Conservation (phyloP, 805 yeast species). For the Sugiyamaella mastotermitis region DNA sequence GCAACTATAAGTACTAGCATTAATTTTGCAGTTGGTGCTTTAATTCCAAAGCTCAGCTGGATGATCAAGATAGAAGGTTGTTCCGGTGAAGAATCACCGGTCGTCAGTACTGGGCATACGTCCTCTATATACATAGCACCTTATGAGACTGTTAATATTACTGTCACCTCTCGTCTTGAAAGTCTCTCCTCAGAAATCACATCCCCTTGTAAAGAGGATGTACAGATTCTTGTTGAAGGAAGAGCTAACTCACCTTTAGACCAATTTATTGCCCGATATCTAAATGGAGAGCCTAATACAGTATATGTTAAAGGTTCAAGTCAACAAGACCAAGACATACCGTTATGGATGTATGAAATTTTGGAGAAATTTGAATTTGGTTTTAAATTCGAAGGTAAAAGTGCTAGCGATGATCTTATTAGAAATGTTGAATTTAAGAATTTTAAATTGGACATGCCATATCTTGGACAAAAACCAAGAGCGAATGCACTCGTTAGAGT, state of each 20-base stretch:
- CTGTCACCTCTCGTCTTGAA: slow-evolving; percentile 15
- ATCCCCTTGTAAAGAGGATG: slow-evolving; percentile 19
- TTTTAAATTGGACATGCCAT: slow-evolving; percentile 19
- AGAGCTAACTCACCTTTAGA: slow-evolving; percentile 25
- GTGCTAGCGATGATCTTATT: slow-evolving; percentile 24
- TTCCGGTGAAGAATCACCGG: slow-evolving; percentile 6
- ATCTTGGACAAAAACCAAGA: slow-evolving; percentile 15
- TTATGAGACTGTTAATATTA: slow-evolving; percentile 10
- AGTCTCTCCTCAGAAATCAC: slow-evolving; percentile 20
- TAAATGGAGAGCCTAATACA: slow-evolving; percentile 21
- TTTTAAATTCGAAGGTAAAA: slow-evolving; percentile 21
- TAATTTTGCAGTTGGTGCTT: slow-evolving; percentile 14
- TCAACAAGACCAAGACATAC: slow-evolving; percentile 6
- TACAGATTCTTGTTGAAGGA: slow-evolving; percentile 4
- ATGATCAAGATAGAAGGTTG: slow-evolving; percentile 26
- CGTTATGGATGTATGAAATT: slow-evolving; percentile 17
- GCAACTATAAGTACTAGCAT: not conserved
- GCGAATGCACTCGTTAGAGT: slow-evolving; percentile 25
- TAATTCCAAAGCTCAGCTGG: slow-evolving; percentile 28
- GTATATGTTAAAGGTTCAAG: slow-evolving; percentile 21
- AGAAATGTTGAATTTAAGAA: slow-evolving; percentile 22
- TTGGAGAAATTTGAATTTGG: slow-evolving; percentile 11
- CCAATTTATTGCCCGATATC: slow-evolving; percentile 20
- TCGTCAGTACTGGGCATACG: slow-evolving; percentile 17
- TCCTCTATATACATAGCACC: slow-evolving; percentile 12